A percentile compares a stretch with the other conserved stretches of the same genome.
phyloP scores from a whole-genome alignment of 345 rosid genomes.

The Pseudoturritis turrita region DNA sequence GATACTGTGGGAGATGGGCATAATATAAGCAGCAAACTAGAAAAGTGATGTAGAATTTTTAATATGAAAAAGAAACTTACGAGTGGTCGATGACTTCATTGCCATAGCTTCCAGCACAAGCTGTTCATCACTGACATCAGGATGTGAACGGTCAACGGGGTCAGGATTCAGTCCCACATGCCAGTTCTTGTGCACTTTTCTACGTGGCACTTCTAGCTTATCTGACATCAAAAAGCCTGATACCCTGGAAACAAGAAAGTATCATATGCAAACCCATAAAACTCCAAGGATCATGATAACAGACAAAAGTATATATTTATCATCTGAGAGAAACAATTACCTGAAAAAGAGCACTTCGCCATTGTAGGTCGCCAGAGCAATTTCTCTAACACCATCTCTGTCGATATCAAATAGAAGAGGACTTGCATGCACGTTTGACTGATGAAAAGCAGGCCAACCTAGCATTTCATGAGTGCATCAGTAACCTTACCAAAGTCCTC shows the following conservation, averaged over 20 bases:
- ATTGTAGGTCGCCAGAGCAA: conserved; percentile 91
- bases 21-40: conserved; percentile 7
- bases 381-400: conserved; percentile 95
- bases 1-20: background rate
- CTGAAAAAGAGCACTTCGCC: conserved; percentile 96
- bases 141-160: conserved; percentile 93
- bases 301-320: background rate
- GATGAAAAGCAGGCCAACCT: conserved; percentile 99
- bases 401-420: conserved; percentile 94
- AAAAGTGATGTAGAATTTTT: background rate
- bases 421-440: conserved; percentile 94
- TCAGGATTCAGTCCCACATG: conserved; percentile 78
- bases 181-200: conserved; percentile 88
- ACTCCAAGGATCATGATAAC: background rate
- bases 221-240: conserved; percentile 97
- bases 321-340: conserved; percentile 34
- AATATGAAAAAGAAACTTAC: conserved; percentile 48
- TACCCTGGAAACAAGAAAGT: conserved; percentile 47
- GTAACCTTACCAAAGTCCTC: background rate
- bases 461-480: conserved; percentile 24
- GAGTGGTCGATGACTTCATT: conserved; percentile 35
- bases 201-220: conserved; percentile 86
- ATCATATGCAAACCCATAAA: background rate
- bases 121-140: conserved; percentile 77
- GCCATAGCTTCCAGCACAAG: conserved; percentile 63